Evolutionary conservation across 2,329 filamentous ascomycete genomes (phyloP).

Genomic region (Fusarium sacchari): DNA sequence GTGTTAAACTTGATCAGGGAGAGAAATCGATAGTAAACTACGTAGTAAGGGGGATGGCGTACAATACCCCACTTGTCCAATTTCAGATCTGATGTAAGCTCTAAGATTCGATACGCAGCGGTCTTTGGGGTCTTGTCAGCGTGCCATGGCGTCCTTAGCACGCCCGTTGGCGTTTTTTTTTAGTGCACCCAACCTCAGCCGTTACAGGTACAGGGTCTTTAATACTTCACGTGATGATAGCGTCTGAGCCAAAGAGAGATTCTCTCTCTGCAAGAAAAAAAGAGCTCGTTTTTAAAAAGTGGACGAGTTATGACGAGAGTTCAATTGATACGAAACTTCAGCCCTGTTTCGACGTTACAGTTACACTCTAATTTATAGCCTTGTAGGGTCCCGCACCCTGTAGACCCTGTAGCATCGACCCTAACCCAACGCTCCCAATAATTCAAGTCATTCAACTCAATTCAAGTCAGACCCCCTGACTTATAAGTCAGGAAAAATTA

Average conservation of each 20-base stretch:
- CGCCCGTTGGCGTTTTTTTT: neutral
- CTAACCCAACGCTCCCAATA: too few species aligned
- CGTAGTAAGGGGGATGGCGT: slow-evolving; percentile 14
- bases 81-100: slow-evolving; percentile 19
- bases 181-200: neutral
- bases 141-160: neutral
- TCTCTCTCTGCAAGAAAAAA: neutral
- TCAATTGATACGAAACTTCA: slow-evolving; percentile 7
- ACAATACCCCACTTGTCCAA: slow-evolving; percentile 14
- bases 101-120: neutral
- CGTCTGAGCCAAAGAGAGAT: neutral
- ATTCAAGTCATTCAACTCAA: too few species aligned
- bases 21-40: slow-evolving; percentile 8
- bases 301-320: neutral
- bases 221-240: neutral
- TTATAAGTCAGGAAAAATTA: too few species aligned
- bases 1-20: slow-evolving; percentile 9
- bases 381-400: neutral
- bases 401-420: neutral
- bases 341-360: slow-evolving; percentile 18
- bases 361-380: neutral
- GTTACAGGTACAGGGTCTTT: neutral
- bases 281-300: neutral
- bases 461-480: too few species aligned
- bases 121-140: neutral